Evolutionary conservation across 345 rosid genomes (phyloP).

Genomic region (Gossypium mustelinum): DNA sequence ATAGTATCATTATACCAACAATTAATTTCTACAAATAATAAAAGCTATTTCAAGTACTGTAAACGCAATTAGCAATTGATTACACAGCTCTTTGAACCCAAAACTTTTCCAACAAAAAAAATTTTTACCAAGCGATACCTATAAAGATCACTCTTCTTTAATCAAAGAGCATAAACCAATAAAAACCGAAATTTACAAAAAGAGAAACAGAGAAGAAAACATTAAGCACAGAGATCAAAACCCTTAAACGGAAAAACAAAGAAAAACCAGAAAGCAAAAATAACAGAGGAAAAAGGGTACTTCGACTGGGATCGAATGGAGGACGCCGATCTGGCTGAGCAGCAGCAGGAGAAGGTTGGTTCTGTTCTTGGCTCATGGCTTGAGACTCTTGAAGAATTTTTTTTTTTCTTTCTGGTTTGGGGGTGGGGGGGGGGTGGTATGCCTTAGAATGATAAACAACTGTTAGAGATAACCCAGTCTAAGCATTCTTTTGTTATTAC

Average conservation of each 20-base stretch:
- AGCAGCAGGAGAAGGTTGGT: constrained; percentile 22
- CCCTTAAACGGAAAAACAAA: constrained; percentile 19
- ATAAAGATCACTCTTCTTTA: background rate
- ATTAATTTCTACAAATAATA: background rate
- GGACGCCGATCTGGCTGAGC: constrained; percentile 18
- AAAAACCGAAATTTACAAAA: background rate
- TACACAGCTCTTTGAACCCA: background rate
- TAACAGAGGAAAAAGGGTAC: constrained; percentile 31
- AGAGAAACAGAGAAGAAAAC: background rate
- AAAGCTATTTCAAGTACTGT: background rate
- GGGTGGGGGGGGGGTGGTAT: background rate
- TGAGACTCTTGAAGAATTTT: background rate
- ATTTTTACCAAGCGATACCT: background rate
- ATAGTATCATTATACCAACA: background rate
- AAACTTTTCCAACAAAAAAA: background rate
- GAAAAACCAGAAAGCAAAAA: constrained; percentile 4
- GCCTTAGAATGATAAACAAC: background rate
- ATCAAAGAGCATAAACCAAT: constrained; percentile 9
- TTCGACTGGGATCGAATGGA: constrained; percentile 77
- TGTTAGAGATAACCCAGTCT: background rate
- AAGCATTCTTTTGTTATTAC: background rate
- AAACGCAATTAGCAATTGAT: background rate
- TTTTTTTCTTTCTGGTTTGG: too few species aligned
- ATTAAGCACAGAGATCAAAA: constrained; percentile 7
- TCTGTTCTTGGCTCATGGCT: constrained; percentile 39